phyloP scores from a whole-genome alignment of 352 stramenopile species.

The Globisporangium nagaii region DNA sequence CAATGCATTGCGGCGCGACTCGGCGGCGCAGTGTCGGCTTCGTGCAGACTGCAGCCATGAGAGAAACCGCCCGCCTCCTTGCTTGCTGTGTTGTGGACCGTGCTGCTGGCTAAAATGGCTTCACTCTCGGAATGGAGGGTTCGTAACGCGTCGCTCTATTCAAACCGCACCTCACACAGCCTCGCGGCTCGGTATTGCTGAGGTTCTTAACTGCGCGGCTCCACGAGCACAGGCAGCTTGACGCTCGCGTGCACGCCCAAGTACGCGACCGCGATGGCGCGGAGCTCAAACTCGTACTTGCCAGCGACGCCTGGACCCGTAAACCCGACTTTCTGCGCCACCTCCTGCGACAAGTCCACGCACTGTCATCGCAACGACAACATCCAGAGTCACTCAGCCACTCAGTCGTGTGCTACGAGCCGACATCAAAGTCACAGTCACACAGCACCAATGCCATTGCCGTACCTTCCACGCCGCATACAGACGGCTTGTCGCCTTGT shows the following conservation, averaged over 20 bases:
- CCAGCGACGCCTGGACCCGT: slow-evolving; percentile 51
- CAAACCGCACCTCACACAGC: no score
- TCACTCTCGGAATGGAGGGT: no score
- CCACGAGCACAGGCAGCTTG: slow-evolving; percentile 34
- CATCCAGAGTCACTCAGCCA: slow-evolving; percentile 1
- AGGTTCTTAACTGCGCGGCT: slow-evolving; percentile 8
- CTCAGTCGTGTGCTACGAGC: no score
- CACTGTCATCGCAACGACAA: slow-evolving; percentile 18
- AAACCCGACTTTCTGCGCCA: slow-evolving; percentile 53
- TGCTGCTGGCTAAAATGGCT: not conserved
- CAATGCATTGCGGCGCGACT: no score
- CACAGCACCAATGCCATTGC: no score
- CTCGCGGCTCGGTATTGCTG: no score
- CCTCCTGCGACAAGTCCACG: slow-evolving; percentile 42
- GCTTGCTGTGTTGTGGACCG: no score
- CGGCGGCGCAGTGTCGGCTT: no score
- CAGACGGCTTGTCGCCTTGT: slow-evolving; percentile 50
- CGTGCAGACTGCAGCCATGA: not conserved
- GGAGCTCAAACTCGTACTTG: slow-evolving; percentile 74
- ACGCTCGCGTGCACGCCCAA: slow-evolving; percentile 46
- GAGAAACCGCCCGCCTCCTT: not conserved
- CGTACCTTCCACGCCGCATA: slow-evolving; percentile 65
- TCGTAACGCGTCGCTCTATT: no score
- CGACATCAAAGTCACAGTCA: no score
- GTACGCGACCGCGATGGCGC: slow-evolving; percentile 59